Base-by-base conservation (phyloP, 2,329 filamentous ascomycete species). In the Fusarium sp. region DNA sequence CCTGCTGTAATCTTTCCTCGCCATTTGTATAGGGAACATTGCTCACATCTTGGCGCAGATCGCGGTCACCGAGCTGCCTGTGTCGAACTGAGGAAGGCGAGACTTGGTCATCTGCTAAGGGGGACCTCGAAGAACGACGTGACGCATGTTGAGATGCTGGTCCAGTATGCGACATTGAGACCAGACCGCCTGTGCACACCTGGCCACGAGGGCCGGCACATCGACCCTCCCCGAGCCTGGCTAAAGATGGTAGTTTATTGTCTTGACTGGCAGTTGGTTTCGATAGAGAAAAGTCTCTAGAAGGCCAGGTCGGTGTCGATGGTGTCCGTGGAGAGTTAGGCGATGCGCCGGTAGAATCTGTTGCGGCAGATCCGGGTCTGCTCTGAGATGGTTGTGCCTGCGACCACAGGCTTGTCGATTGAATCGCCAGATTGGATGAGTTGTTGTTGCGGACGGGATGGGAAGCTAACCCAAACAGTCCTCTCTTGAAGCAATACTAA, bases 151-250 rank as follows among this genome's bases (percentile, higher is more conserved):
- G 85, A 86, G 87, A 83, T 82, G 83, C 84, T 85, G 85, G 81
- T 78, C 84, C 86, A 84, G 85, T 86, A 85, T 89, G 87, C 84
- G 88, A 90, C 89, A 91, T 91, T 84, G 88, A 86, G 84, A 83
- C 83, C 86, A 85, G 85, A 82, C 88, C 87, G 85, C 87, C 86
- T 85, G 81, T 83, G 81, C 82, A 81, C 82, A 82, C 82, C 79
- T 83, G 82, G 82, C 83, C 84, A 81, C 81, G 81, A 82, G 82
- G 83, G 83, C 83, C 84, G 81, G 84, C 82, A 87, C 89, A 91
- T 91, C 85, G 88, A 89, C 84, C 80, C 75, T 73, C 74, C 47
- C 58, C 72, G 50, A 67, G 63, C 36, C 62, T 65, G 65, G 71
- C 58, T 65, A 76, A 71, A 46, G 68, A 71, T 27, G 65, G 55